Evolutionary conservation across 176 grass and related monocot genomes (phyloP).

Genomic region (Dactylis glomerata): DNA sequence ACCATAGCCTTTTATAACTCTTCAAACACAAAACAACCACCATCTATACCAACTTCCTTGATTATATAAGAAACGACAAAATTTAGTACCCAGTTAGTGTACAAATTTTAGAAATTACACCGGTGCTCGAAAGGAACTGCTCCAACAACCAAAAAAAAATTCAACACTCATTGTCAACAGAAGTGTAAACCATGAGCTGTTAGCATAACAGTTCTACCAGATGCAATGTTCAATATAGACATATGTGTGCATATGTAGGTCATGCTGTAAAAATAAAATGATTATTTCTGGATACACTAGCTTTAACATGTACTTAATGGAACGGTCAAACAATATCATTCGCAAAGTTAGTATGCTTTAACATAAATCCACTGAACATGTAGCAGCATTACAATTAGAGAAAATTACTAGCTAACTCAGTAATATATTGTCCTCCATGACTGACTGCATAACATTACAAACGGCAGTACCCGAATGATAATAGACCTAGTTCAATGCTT

Average conservation of each 20-base stretch:
- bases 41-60: not conserved
- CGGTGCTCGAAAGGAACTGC: not conserved
- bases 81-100: not conserved
- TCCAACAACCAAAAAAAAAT: not conserved
- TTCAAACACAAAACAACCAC: not conserved
- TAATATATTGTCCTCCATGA: not conserved
- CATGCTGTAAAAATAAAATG: not conserved
- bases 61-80: not conserved
- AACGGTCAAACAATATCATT: not conserved
- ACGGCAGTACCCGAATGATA: not conserved
- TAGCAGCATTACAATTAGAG: not conserved
- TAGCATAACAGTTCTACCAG: not conserved
- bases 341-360: not conserved
- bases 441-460: not conserved
- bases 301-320: not conserved
- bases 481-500: not conserved
- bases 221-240: not conserved
- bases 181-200: conserved; percentile 12
- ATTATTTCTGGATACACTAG: not conserved
- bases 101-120: not conserved
- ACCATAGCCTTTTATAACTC: not conserved
- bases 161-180: conserved; percentile 7
- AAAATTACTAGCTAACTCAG: not conserved
- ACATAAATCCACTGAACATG: not conserved
- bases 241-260: not conserved